Evolutionary conservation across 768 basidiomycete species (phyloP), one percentile per base, ranked within the genome.

Genomic region (Leucosporidium scottii): DNA sequence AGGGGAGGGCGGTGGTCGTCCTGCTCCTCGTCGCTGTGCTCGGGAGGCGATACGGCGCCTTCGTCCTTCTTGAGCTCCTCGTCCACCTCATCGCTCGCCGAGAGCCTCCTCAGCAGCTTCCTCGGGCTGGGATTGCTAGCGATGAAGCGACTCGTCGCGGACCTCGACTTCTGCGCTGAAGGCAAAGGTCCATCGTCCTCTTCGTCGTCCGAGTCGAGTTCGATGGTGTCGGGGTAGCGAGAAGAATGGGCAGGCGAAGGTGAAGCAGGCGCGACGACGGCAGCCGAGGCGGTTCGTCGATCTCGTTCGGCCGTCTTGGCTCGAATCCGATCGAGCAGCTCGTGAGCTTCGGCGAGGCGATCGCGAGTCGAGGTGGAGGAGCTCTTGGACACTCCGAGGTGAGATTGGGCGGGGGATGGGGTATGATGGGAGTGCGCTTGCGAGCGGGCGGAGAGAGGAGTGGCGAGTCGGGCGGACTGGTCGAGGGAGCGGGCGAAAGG

Each of bases 51-150:
- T n/a, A 30, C 7, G 53, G 63, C 59, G 31, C 23, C 51, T 12
- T 3, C 75, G 27, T 83, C 79, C 36, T 79, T 79, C 28, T 78
- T 76, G 7, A 81, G 72, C 54, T 81, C 80, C 9, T 78, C 79
- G 39, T 82, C 80, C 10, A 79, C 78, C 55, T 83, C 83, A 50
- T 81, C 80, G 3, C 80, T 76, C 8, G 78, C 75, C 57, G 81
- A 80, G 17, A 79, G 69, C 47, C 77, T 72, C 21, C 82, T 79
- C 39, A 80, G 65, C 39, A 79, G 68, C 64, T 80, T 81, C 27
- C 82, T 79, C 3, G 85, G 83, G 68, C 82, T 84, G 21, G 79
- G 69, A 36, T 80, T 77, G 36, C 65, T 73, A 75, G 53, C 44
- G 62, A 28, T 63, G 9, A 53, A 57, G 36, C 34, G 34, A n/a